Evolutionary conservation across 2,329 filamentous ascomycete genomes (phyloP), one percentile per base, ranked within the genome.

Genomic region (Aureobasidium sp.): DNA sequence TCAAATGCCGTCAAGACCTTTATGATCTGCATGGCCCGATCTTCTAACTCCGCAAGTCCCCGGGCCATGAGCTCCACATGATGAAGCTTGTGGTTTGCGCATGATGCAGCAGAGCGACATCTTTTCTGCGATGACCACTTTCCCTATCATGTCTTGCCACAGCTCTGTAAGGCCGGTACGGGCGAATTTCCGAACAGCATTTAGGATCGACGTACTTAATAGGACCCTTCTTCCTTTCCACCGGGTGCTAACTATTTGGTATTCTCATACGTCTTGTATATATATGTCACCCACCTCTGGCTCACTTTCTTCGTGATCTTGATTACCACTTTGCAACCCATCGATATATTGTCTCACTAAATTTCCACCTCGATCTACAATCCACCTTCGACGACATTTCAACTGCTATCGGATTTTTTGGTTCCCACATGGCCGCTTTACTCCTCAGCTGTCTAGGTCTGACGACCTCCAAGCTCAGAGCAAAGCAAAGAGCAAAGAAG

Each of bases 381-480:
- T 1, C 3, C n/a, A 57, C 22, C 39, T 36, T 29, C 53, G 14
- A 44, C 29, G 45, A 44, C 12, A 57, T 57, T 44, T 60, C 57
- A 37, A 11, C 57, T 27, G 45, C 57, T 51, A 51, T 60, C 4
- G 55, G 29, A 9, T 42, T 60, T 42, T 60, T 45, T 29, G 57
- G 57, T n/a, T 22, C 31, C 22, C 51, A 60, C 22, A 67, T 67
- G 65, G 64, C 65, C 8, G 48, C 65, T 39, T 17, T 67, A n/a
- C 36, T 67, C 20, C 29, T 66, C 37, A 51, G 41, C 29, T 62
- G 53, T 42, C 31, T 57, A 15, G 63, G 56, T 12, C 14, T 64
- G 17, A 37, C 61, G n/a, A 62, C 51, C 34, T 53, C 63, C 34
- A 60, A 62, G 36, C n/a, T 66, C 31, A 34, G 48, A 25, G 52